Evolutionary conservation across 164 flowering plant genomes (phyloP), one percentile per base, ranked within the genome.

Genomic region (Dillenia suffruticosa): DNA sequence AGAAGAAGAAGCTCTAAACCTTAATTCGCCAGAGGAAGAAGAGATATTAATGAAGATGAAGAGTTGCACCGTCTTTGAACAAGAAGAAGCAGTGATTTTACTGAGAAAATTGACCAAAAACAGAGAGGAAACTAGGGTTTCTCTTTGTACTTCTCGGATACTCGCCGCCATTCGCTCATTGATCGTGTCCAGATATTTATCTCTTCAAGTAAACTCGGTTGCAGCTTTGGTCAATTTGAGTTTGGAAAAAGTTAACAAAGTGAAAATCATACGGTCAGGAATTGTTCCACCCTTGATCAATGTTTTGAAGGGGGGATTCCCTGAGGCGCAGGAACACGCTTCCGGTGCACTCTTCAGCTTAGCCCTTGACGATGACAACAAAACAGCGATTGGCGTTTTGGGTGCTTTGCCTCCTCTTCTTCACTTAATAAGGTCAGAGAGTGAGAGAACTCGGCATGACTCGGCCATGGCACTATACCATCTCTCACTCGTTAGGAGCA

Each of bases 311-410:
- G 82, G 83, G 0, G 96, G 96, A 13, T 79, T 51, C 26, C 19
- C 64, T 1, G 98, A 94, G 54, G 57, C 96, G 17, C 92, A 82
- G 69, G 98, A 94, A 62, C 98, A 93, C 75, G 97, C 95, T 0
- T 92, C 96, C 6, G 99, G 99, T 1, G 97, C 96, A 6, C 66
- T 95, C 9, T 95, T 95, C 74, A 92, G 97, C 61, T 74, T 95
- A 19, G 79, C 97, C 0, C 69, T 95, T 2, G 92, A 89, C 0
- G 96, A 95, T 46, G 90, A 85, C 46, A 92, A 89, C 74, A 90
- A 88, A 73, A 87, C 82, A 60, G 99, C 96, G 19, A 88, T 95
- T 15, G 99, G 99, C 13, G 97, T 88, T 0, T 63, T 95, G 16
- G 99, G 99, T 13, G 99, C 89, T 10, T 54, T 91, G 59, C 88